These are phyloP conservation scores for Trichoderma atroviride DNA, from an alignment of 2,329 filamentous ascomycete species.

Conservation along the genomic window DNA sequence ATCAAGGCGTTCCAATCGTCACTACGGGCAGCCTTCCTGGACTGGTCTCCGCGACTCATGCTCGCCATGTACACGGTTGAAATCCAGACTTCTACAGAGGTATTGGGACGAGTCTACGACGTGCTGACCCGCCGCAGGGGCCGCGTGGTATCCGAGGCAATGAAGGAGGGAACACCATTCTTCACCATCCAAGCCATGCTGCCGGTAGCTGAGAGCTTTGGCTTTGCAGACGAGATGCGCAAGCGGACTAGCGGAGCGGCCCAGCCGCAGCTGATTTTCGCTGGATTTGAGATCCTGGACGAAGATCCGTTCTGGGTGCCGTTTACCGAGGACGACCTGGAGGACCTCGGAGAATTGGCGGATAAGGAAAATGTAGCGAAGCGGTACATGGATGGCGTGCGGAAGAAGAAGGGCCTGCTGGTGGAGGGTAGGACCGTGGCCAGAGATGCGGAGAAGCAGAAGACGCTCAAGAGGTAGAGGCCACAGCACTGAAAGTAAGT, in stretches of 20 bases:
- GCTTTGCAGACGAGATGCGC: conserved; percentile 94
- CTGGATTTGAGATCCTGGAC: conserved; percentile 89
- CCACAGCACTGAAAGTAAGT: background rate
- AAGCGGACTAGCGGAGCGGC: conserved; percentile 91
- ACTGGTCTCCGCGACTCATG: conserved; percentile 94
- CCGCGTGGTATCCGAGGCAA: conserved; percentile 82
- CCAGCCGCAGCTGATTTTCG: conserved; percentile 89
- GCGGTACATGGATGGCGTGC: conserved; percentile 89
- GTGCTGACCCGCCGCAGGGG: conserved; percentile 95
- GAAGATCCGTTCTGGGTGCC: conserved; percentile 98
- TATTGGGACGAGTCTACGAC: conserved; percentile 91
- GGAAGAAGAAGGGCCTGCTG: conserved; percentile 83
- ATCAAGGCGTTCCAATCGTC: conserved; percentile 85
- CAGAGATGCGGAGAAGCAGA: conserved; percentile 90
- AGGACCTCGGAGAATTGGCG: conserved; percentile 91
- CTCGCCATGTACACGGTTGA: conserved; percentile 98
- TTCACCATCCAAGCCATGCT: conserved; percentile 89
- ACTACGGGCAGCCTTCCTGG: conserved; percentile 84
- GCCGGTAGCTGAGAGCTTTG: conserved; percentile 93
- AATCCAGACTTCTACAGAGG: conserved; percentile 94
- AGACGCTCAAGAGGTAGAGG: conserved; percentile 62
- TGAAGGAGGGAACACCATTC: conserved; percentile 95
- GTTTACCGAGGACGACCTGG: conserved; percentile 91
- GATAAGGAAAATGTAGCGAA: conserved; percentile 96
- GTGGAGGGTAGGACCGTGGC: conserved; percentile 77